Evolutionary conservation across 495 filamentous ascomycete species (phyloP).

Genomic region (Neurospora terricola): DNA sequence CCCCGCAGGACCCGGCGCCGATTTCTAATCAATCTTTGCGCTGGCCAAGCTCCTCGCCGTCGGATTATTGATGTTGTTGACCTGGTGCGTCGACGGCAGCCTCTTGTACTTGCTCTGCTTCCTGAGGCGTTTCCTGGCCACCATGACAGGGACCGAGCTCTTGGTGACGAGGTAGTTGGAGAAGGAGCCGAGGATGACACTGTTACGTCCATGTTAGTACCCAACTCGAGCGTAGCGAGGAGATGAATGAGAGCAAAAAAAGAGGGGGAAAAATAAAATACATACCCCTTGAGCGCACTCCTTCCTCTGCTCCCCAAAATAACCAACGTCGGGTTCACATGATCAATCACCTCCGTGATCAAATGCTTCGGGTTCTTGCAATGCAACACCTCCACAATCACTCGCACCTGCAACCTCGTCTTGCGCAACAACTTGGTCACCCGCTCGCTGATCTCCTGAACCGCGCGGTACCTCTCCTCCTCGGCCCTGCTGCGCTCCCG

Average conservation of each 20-base stretch:
- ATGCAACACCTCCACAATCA: conserved; percentile 92
- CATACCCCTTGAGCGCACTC: conserved; percentile 87
- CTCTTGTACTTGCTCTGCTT: conserved; percentile 62
- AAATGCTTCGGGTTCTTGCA: conserved; percentile 91
- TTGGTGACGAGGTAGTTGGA: conserved; percentile 95
- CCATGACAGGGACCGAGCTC: conserved; percentile 93
- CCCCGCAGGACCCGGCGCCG: not conserved
- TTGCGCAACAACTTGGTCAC: conserved; percentile 78
- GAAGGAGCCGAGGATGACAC: conserved; percentile 88
- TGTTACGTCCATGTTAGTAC: conserved; percentile 19
- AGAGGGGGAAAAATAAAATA: conserved; percentile 5
- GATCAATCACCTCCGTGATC: conserved; percentile 85
- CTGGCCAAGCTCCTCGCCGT: conserved; percentile 51
- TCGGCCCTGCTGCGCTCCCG: conserved; percentile 48
- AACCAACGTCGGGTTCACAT: conserved; percentile 82
- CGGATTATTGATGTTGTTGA: conserved; percentile 60
- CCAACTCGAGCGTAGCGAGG: not conserved
- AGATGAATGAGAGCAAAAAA: not conserved
- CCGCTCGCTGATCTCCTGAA: conserved; percentile 64
- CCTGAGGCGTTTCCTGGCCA: conserved; percentile 69
- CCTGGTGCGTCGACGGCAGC: conserved; percentile 47
- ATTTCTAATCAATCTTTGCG: conserved; percentile 55
- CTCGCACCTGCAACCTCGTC: conserved; percentile 80
- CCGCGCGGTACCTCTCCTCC: conserved; percentile 65
- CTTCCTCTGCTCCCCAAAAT: conserved; percentile 84